A percentile compares a stretch with the other conserved stretches of the same genome.
Conservation (phyloP, 2,329 filamentous ascomycete species). For the Endothia cerciana region DNA sequence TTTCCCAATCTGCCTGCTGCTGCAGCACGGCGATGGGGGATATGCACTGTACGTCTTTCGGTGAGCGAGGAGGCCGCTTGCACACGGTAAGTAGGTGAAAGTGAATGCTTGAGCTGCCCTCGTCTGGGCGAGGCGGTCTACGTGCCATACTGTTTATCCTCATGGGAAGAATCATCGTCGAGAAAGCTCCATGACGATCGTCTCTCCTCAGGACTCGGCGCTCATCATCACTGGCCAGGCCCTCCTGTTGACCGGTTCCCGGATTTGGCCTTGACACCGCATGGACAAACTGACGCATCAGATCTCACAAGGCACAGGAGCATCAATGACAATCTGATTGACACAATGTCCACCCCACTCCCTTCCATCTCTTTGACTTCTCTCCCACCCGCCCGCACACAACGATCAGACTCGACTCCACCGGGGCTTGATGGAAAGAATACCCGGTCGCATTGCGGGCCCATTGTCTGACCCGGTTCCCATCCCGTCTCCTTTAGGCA, state of each 20-base stretch:
- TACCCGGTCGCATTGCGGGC: neutral
- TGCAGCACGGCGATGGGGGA: neutral
- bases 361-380: no score
- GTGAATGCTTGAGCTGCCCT: no score
- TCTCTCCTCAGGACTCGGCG: neutral
- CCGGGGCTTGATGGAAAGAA: neutral
- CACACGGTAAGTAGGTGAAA: no score
- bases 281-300: constrained; percentile 14
- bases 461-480: neutral
- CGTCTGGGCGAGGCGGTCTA: no score
- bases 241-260: neutral
- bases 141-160: no score
- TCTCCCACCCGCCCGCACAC: neutral
- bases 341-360: neutral
- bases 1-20: neutral
- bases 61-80: no score
- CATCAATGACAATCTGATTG: neutral
- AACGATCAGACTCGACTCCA: neutral
- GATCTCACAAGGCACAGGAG: constrained; percentile 15
- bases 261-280: constrained; percentile 5
- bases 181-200: neutral
- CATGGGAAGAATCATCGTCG: neutral
- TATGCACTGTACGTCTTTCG: no score
- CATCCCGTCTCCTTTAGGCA: no score
- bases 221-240: neutral